Evolutionary conservation across 2,329 filamentous ascomycete species (phyloP), one percentile per base, ranked within the genome.

Genomic region (Rasamsonia emersonii): DNA sequence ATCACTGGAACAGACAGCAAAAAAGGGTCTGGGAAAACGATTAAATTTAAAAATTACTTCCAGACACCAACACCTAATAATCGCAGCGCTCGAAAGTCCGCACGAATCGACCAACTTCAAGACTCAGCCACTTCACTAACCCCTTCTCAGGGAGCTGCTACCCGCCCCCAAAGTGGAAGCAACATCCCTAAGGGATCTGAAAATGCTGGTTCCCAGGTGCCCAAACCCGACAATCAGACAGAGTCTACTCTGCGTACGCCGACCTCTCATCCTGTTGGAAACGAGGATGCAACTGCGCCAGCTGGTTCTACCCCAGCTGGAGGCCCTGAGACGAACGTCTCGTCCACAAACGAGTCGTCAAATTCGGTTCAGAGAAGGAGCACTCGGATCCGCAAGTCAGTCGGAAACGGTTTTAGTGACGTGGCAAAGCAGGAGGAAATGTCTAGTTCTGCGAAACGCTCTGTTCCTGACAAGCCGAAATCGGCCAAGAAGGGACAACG

Each of bases 291-390:
- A n/a, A n/a, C n/a, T n/a, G n/a, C n/a, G n/a, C n/a, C n/a, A n/a
- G n/a, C n/a, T n/a, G n/a, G n/a, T n/a, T n/a, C n/a, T n/a, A n/a
- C n/a, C n/a, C n/a, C n/a, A n/a, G n/a, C n/a, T n/a, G n/a, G n/a
- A n/a, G n/a, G n/a, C n/a, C n/a, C n/a, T n/a, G n/a, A n/a, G n/a
- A n/a, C n/a, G n/a, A n/a, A n/a, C n/a, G n/a, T n/a, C n/a, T n/a
- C n/a, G n/a, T n/a, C n/a, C n/a, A n/a, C n/a, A n/a, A n/a, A n/a
- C n/a, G n/a, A n/a, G n/a, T n/a, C n/a, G n/a, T n/a, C n/a, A n/a
- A n/a, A n/a, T n/a, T 38, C 32, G 9, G 15, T 21, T 9, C 36
- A 38, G 21, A 32, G 36, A 28, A 28, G 36, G 14, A 38, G 36
- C 29, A 38, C 32, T 4, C 26, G 36, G 13, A 23, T 32, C 15